Evolutionary conservation across 2,329 filamentous ascomycete species (phyloP), one percentile per base, ranked within the genome.

Genomic region (Botryotinia narcissicola): DNA sequence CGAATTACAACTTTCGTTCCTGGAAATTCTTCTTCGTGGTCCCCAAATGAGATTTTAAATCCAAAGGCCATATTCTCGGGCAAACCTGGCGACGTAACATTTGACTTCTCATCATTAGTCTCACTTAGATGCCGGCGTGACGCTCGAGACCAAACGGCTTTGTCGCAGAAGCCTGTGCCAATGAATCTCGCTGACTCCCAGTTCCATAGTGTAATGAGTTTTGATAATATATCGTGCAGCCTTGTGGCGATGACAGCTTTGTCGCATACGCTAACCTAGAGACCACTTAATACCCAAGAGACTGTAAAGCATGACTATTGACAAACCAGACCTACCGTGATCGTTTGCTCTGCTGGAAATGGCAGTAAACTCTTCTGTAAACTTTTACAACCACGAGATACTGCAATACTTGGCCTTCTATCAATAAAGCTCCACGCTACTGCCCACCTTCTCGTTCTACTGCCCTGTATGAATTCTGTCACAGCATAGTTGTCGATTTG

Each of bases 371-470:
- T 82, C 76, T 87, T 87, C 4, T 84, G 84, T 14, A 88, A 82
- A 22, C 76, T 79, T 14, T 32, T 62, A 37, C 79, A 71, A 7
- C 75, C 78, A 72, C 81, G 79, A 35, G 86, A 84, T 59, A 85
- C 82, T 60, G 80, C 77, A 73, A 85, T 81, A 7, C 84, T 81
- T 3, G 95, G 93, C 63, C 95, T 86, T 79, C 88, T 84, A 70
- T 88, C 85, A 2, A 84, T 83, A 83, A 94, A 97, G 78, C 92
- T 97, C 96, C 96, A 99, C 0, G 88, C 96, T 4, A 98, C 83
- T 1, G 91, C 93, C 95, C 95, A 98, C 29, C 96, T 86, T 70
- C 91, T 89, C 44, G 96, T 98, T 80, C 90, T 92, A 64, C 84
- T 89, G 0, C 93, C 93, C 73, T 95, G 93, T 0, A 93, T 85